Conservation (phyloP, 208 protist genomes). For the Trypanosoma mega region DNA sequence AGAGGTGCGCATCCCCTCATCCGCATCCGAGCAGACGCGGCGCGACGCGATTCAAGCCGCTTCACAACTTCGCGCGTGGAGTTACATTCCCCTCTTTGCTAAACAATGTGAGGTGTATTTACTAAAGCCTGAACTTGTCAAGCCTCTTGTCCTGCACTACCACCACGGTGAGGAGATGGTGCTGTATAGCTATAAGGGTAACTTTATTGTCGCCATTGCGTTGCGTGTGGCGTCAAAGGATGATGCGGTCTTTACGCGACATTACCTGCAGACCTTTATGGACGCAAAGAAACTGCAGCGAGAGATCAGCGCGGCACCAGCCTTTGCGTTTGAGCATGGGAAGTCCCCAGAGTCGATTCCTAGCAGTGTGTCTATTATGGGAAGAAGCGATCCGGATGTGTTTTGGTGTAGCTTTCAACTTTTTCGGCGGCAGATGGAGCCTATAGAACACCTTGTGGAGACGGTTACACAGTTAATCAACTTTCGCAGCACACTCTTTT, state of each 20-base stretch:
- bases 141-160: conserved; percentile 24
- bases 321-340: conserved; percentile 28
- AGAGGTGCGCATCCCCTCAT: conserved; percentile 17
- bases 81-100: conserved; percentile 25
- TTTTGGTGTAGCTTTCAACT: conserved; percentile 47
- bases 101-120: conserved; percentile 23
- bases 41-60: conserved; percentile 6
- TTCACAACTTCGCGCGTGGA: conserved; percentile 20
- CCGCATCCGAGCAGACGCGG: background rate
- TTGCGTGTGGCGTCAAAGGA: conserved; percentile 18
- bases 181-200: conserved; percentile 21
- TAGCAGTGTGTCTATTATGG: background rate
- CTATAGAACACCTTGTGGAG: conserved; percentile 16
- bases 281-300: conserved; percentile 23
- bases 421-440: conserved; percentile 25
- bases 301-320: conserved; percentile 19
- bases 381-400: background rate
- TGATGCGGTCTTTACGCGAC: conserved; percentile 19
- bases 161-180: conserved; percentile 26
- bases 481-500: conserved; percentile 29
- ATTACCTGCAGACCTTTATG: conserved; percentile 30
- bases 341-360: conserved; percentile 15
- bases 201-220: conserved; percentile 25
- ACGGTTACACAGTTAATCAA: conserved; percentile 31
- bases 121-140: conserved; percentile 5